phyloP scores from a whole-genome alignment of 768 basidiomycete species.

The Lepiota venenata region DNA sequence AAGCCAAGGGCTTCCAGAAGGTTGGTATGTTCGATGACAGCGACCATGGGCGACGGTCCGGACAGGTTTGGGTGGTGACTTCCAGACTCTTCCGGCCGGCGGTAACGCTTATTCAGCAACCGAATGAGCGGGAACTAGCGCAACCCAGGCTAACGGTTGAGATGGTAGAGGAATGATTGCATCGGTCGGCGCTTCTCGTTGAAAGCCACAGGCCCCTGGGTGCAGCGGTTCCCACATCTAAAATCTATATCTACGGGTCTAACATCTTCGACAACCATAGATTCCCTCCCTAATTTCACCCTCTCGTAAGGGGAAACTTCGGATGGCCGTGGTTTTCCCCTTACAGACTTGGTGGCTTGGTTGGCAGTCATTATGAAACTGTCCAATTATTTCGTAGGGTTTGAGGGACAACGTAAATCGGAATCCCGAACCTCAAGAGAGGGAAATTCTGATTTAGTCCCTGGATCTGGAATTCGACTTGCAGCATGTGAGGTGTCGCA shows the following conservation, averaged over 20 bases:
- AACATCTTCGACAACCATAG: neutral
- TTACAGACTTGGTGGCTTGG: neutral
- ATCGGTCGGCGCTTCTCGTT: neutral
- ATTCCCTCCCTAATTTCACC: conserved; percentile 2
- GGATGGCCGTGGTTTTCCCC: conserved; percentile 28
- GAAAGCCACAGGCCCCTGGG: too few species aligned
- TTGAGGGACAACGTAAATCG: neutral
- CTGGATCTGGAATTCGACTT: neutral
- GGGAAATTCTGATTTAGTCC: neutral
- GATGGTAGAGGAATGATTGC: neutral
- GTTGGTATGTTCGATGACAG: conserved; percentile 10
- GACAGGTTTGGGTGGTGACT: conserved; percentile 4
- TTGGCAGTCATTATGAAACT: neutral
- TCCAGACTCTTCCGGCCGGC: conserved; percentile 17
- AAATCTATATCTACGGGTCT: too few species aligned
- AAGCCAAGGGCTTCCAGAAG: conserved; percentile 12
- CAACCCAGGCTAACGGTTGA: neutral
- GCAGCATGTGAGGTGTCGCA: neutral
- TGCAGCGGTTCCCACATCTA: too few species aligned
- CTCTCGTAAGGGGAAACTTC: conserved; percentile 24
- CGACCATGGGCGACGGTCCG: conserved; percentile 13
- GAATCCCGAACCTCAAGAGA: neutral
- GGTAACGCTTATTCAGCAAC: conserved; percentile 25
- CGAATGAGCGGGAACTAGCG: conserved; percentile 3
- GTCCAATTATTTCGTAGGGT: too few species aligned